phyloP scores from a whole-genome alignment of 805 yeast species.

The Metschnikowia picachoensis region DNA sequence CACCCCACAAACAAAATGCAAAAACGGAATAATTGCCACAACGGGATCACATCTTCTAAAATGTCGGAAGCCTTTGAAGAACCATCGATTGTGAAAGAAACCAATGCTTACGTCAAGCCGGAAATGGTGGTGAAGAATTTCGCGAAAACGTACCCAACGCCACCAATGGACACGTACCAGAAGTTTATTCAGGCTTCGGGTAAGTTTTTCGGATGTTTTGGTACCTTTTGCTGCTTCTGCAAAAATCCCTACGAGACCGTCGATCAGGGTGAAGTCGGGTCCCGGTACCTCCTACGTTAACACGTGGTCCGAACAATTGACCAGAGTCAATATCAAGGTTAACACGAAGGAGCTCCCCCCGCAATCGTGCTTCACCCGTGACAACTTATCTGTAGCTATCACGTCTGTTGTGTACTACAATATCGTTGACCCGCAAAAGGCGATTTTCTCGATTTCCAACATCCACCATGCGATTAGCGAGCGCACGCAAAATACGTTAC shows the following conservation, averaged over 20 bases:
- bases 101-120: slow-evolving; percentile 24
- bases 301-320: slow-evolving; percentile 57
- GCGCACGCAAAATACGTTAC: slow-evolving; percentile 67
- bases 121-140: slow-evolving; percentile 41
- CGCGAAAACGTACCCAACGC: slow-evolving; percentile 39
- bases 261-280: slow-evolving; percentile 65
- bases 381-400: slow-evolving; percentile 58
- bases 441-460: slow-evolving; percentile 53
- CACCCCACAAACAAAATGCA: not conserved
- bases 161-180: slow-evolving; percentile 41
- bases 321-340: slow-evolving; percentile 49
- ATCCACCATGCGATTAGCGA: slow-evolving; percentile 56
- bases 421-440: slow-evolving; percentile 64
- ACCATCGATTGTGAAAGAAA: slow-evolving; percentile 10
- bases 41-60: not conserved
- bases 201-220: slow-evolving; percentile 45
- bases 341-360: slow-evolving; percentile 62
- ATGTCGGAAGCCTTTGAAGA: slow-evolving; percentile 7
- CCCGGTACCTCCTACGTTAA: slow-evolving; percentile 67
- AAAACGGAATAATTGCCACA: not conserved
- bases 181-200: slow-evolving; percentile 41
- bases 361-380: slow-evolving; percentile 68
- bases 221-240: slow-evolving; percentile 55
- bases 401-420: slow-evolving; percentile 67
- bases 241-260: slow-evolving; percentile 59